Evolutionary conservation across 768 basidiomycete species (phyloP).

Genomic region (Hortiboletus campestris): DNA sequence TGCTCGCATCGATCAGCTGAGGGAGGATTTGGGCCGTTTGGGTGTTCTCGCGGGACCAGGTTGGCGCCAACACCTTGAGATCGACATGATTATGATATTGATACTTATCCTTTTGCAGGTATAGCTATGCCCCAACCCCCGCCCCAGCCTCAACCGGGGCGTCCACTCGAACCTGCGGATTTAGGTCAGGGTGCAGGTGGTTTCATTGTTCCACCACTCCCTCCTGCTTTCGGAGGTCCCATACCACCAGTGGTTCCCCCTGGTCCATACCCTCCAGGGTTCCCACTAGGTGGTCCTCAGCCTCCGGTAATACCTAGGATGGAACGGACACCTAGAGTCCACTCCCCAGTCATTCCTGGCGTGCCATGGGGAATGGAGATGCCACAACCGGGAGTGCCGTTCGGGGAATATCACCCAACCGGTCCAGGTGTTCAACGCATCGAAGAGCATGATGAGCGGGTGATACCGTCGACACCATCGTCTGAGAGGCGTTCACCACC

Average conservation of each 20-base stretch:
- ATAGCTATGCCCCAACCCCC: slow-evolving; percentile 28
- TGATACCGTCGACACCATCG: slow-evolving; percentile 24
- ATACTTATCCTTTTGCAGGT: slow-evolving; percentile 8
- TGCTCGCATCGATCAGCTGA: slow-evolving; percentile 54
- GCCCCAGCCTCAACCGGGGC: slow-evolving; percentile 12
- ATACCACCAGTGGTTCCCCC: slow-evolving; percentile 18
- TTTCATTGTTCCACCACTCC: slow-evolving; percentile 26
- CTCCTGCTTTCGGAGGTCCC: slow-evolving; percentile 12
- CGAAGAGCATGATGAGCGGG: slow-evolving; percentile 16
- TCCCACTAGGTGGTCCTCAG: slow-evolving; percentile 16
- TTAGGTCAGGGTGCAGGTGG: slow-evolving; percentile 9
- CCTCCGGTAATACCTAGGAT: slow-evolving; percentile 25
- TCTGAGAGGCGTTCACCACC: slow-evolving; percentile 16
- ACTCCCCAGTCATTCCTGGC: slow-evolving; percentile 28
- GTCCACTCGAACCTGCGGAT: background rate
- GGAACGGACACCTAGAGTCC: slow-evolving; percentile 1
- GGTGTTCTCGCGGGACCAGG: slow-evolving; percentile 41
- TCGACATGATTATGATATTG: background rate
- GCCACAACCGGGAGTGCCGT: slow-evolving; percentile 31
- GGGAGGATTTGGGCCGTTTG: slow-evolving; percentile 44
- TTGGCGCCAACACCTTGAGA: slow-evolving; percentile 18
- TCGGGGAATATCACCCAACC: slow-evolving; percentile 1
- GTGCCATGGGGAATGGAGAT: slow-evolving; percentile 16
- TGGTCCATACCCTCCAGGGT: slow-evolving; percentile 18
- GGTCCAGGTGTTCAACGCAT: slow-evolving; percentile 2